Conservation (phyloP, 768 basidiomycete genomes). For the Amanita subjunquillea region DNA sequence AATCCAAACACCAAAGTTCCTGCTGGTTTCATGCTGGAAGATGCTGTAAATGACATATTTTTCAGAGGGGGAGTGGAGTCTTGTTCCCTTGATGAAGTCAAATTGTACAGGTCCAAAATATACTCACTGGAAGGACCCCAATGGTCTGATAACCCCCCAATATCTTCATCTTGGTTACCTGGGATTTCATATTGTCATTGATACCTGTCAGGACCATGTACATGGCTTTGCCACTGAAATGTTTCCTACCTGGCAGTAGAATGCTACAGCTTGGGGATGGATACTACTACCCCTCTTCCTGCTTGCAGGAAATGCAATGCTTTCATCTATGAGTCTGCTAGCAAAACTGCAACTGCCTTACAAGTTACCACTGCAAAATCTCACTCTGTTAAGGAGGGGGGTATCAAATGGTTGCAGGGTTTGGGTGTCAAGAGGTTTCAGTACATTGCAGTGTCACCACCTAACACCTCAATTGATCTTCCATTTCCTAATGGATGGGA, state of each 20-base stretch:
- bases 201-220: conserved; percentile 4
- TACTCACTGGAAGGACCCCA: conserved; percentile 1
- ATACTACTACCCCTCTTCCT: conserved; percentile 8
- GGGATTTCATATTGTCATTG: conserved; percentile 3
- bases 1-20: conserved; percentile 5
- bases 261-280: conserved; percentile 8
- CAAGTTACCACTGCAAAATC: conserved; percentile 8
- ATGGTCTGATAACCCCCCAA: too few relatives aligned
- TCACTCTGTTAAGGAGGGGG: conserved; percentile 5
- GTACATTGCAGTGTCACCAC: conserved; percentile 5
- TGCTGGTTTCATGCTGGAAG: conserved; percentile 11
- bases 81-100: conserved; percentile 7
- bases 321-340: conserved; percentile 10
- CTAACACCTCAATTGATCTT: conserved; percentile 7
- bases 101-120: conserved; percentile 5
- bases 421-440: too few relatives aligned
- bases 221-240: conserved; percentile 5
- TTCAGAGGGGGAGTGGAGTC: conserved; percentile 10
- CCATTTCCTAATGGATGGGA: conserved; percentile 8
- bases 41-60: conserved; percentile 10
- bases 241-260: conserved; percentile 7
- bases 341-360: conserved; percentile 7
- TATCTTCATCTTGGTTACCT: too few relatives aligned
- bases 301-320: conserved; percentile 7
- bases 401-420: too few relatives aligned